phyloP scores from a whole-genome alignment of 208 protist genomes.

The Trypanosoma boissoni region DNA sequence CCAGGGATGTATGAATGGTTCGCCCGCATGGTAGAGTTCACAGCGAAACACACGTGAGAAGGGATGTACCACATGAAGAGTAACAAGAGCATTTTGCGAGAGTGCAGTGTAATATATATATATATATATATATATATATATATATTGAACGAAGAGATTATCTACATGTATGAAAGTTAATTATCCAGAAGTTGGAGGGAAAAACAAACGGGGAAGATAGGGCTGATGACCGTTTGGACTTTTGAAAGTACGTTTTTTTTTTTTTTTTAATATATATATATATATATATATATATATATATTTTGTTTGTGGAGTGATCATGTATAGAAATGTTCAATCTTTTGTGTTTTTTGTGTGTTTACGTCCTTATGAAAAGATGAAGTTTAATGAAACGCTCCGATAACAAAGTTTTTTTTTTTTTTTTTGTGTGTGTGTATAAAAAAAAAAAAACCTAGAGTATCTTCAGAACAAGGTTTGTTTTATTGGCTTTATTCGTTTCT shows the following conservation, averaged over 20 bases:
- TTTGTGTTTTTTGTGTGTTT: conserved; percentile 10
- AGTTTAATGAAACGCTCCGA: too few relatives aligned
- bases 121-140: conserved; percentile 5
- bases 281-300: conserved; percentile 21
- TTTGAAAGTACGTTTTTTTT: not conserved
- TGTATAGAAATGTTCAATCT: conserved; percentile 2
- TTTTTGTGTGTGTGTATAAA: conserved; percentile 4
- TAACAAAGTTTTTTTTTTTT: conserved; percentile 12
- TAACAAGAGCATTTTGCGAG: not conserved
- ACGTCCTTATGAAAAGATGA: too few relatives aligned
- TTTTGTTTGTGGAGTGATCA: conserved; percentile 8
- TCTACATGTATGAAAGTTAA: not conserved
- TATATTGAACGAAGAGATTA: not conserved
- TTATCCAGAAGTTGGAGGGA: not conserved
- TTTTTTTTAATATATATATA: conserved; percentile 1
- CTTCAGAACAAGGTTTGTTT: too few relatives aligned
- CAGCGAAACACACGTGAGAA: conserved; percentile 5
- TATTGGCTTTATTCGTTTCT: too few relatives aligned
- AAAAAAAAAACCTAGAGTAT: too few relatives aligned
- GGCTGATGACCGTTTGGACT: too few relatives aligned
- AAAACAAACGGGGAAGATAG: not conserved
- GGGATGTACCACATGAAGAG: not conserved
- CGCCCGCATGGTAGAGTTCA: conserved; percentile 43
- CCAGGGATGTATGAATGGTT: conserved; percentile 79
- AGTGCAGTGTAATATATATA: not conserved